These are phyloP conservation scores for Fusarium virguliforme DNA, from an alignment of 2,329 filamentous ascomycete species.

Conservation along the genomic window DNA sequence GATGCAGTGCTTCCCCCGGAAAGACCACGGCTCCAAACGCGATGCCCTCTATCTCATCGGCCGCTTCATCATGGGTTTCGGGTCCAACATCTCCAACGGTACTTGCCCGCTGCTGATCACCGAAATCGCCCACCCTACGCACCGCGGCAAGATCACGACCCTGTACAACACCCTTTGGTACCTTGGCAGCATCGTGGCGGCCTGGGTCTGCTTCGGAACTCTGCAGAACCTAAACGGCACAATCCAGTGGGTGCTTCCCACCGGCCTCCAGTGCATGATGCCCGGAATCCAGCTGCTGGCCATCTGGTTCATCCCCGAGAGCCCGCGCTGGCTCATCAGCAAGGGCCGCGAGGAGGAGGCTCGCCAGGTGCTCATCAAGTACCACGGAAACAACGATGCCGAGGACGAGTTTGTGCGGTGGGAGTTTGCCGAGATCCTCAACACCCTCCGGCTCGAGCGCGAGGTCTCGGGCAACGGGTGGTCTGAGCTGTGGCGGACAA, in stretches of 20 bases:
- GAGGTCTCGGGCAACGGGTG: conserved; percentile 36
- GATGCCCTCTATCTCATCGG: conserved; percentile 45
- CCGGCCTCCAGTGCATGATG: conserved; percentile 44
- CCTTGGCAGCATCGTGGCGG: conserved; percentile 45
- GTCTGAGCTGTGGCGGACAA: conserved; percentile 41
- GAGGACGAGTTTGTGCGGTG: conserved; percentile 41
- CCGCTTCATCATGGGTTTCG: conserved; percentile 47
- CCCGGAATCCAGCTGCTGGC: conserved; percentile 43
- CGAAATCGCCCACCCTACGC: conserved; percentile 44
- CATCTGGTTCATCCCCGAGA: conserved; percentile 44
- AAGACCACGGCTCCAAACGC: conserved; percentile 17
- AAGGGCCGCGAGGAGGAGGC: conserved; percentile 47
- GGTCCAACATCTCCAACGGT: conserved; percentile 47
- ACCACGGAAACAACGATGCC: conserved; percentile 41
- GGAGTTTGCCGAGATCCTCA: conserved; percentile 45
- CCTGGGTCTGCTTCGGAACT: conserved; percentile 46
- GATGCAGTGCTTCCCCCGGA: conserved; percentile 46
- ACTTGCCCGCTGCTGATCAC: conserved; percentile 48
- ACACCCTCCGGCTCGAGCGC: conserved; percentile 41
- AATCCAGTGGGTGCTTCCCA: conserved; percentile 45
- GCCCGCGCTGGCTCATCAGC: conserved; percentile 44
- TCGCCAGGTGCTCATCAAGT: conserved; percentile 42
- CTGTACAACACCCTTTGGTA: conserved; percentile 50
- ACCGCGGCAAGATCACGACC: conserved; percentile 46
- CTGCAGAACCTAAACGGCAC: conserved; percentile 34